Evolutionary conservation across 176 grass and related monocot species (phyloP).

Genomic region (Hyparrhenia diplandra): DNA sequence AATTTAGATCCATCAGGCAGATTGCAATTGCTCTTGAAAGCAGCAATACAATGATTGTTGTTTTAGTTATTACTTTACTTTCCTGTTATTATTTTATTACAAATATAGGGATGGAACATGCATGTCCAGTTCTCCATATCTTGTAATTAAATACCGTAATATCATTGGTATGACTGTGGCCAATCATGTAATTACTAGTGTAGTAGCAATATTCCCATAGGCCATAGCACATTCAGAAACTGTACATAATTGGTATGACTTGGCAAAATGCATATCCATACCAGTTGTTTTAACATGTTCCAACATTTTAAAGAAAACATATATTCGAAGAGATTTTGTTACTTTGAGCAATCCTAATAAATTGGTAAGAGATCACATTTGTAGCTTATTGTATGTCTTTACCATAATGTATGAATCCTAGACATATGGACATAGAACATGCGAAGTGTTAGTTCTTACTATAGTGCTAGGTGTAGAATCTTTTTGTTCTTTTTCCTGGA

Average conservation of each 20-base stretch:
- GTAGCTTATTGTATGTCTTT: neutral
- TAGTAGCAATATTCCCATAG: neutral
- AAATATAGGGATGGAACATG: neutral
- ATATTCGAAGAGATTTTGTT: neutral
- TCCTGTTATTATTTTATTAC: neutral
- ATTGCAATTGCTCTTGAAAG: neutral
- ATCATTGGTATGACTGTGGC: neutral
- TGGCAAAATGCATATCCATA: neutral
- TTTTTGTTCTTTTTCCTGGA: neutral
- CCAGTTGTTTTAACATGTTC: neutral
- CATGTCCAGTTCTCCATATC: neutral
- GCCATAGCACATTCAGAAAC: neutral
- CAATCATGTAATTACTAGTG: neutral
- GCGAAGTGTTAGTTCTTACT: neutral
- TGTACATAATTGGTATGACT: neutral
- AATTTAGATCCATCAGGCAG: neutral
- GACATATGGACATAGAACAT: neutral
- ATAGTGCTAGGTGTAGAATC: neutral
- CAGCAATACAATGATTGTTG: neutral
- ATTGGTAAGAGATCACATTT: neutral
- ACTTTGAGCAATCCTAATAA: slow-evolving; percentile 2
- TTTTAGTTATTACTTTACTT: neutral
- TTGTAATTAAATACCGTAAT: neutral
- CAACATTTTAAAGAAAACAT: neutral
- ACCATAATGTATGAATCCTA: neutral